Percentiles rank a stretch among this genome's conserved stretches.
Conservation (phyloP, 1,284 basidiomycete species). For the Marasmius oreades region DNA sequence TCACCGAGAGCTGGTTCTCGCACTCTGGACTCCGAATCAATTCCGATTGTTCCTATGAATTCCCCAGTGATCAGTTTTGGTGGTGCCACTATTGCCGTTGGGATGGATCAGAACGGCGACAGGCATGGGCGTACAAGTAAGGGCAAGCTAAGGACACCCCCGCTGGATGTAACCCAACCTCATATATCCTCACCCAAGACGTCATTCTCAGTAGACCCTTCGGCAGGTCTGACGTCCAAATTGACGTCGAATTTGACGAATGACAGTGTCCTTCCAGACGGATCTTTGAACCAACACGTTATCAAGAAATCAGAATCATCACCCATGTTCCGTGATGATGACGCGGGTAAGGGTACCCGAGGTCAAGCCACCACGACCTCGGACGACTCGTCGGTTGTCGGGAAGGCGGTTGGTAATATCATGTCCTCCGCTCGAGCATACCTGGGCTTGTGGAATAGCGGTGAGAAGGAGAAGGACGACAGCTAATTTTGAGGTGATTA, state of each 20-base stretch:
- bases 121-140: neutral
- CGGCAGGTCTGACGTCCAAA: neutral
- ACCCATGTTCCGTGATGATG: neutral
- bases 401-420: conserved; percentile 61
- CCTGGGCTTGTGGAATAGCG: conserved; percentile 48
- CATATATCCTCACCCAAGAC: conserved; percentile 2
- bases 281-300: neutral
- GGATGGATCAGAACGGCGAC: neutral
- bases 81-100: conserved; percentile 12
- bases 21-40: conserved; percentile 8
- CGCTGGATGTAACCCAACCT: neutral
- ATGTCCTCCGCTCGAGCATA: conserved; percentile 63
- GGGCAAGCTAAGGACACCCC: neutral
- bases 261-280: neutral
- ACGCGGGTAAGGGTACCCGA: conserved; percentile 11
- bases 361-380: neutral
- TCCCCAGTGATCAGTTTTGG: conserved; percentile 36
- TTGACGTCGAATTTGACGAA: neutral
- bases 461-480: neutral
- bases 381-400: conserved; percentile 47
- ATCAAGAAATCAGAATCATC: neutral
- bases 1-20: neutral
- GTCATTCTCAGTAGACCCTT: conserved; percentile 1
- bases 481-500: neutral
- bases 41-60: conserved; percentile 32